Conservation (phyloP, 768 basidiomycete genomes). For the Cytidiella melzeri region DNA sequence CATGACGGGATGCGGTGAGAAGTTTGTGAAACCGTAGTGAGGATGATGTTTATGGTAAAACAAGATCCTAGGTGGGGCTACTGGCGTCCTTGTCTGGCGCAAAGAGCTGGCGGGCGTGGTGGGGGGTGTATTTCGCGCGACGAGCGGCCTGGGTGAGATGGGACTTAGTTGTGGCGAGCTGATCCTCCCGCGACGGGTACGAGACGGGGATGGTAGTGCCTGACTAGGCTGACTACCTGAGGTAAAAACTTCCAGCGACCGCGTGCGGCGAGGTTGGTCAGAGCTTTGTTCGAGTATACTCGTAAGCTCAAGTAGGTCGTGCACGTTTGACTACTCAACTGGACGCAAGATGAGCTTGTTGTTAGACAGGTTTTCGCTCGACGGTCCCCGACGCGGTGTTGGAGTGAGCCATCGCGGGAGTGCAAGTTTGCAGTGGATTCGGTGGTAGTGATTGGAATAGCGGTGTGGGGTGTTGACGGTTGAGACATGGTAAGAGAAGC, state of each 20-base stretch:
- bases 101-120: not conserved
- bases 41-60: slow-evolving; percentile 63
- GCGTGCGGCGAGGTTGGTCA: too few relatives aligned
- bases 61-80: slow-evolving; percentile 31
- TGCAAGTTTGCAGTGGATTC: not conserved
- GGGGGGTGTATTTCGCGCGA: not conserved
- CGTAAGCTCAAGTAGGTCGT: not conserved
- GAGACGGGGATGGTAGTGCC: not conserved
- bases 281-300: not conserved
- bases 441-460: not conserved
- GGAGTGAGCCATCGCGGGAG: not conserved
- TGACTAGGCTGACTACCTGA: not conserved
- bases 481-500: not conserved
- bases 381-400: not conserved
- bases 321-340: not conserved
- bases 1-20: slow-evolving; percentile 57
- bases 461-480: not conserved
- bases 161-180: not conserved
- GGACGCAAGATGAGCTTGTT: not conserved
- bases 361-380: not conserved
- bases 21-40: slow-evolving; percentile 70
- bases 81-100: slow-evolving; percentile 2
- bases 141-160: not conserved
- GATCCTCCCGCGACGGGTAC: not conserved
- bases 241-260: not conserved